phyloP scores from a whole-genome alignment of 371 early-diverging fungal species.

The Zancudomyces culisetae region DNA sequence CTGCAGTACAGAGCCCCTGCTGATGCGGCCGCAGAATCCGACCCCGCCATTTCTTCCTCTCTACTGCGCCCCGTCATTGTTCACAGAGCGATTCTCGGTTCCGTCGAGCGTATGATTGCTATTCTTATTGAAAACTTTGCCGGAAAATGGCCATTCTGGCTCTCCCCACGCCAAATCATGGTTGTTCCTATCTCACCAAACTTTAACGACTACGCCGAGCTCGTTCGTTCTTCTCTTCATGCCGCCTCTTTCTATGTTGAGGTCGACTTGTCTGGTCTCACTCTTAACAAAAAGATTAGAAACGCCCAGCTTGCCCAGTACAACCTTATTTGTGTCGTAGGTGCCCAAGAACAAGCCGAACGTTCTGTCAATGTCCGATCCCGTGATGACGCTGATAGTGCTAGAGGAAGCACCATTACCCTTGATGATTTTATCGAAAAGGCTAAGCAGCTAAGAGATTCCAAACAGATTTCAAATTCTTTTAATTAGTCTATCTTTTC shows the following conservation, averaged over 20 bases:
- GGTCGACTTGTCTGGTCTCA: conserved; percentile 68
- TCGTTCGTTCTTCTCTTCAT: conserved; percentile 34
- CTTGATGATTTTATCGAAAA: background rate
- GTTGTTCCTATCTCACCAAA: conserved; percentile 64
- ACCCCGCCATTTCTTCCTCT: conserved; percentile 7
- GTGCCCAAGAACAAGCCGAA: conserved; percentile 70
- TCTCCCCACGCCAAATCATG: conserved; percentile 87
- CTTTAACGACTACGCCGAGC: conserved; percentile 44
- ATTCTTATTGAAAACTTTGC: conserved; percentile 92
- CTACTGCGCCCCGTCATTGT: conserved; percentile 91
- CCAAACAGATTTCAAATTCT: background rate
- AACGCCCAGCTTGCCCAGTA: conserved; percentile 67
- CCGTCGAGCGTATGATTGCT: conserved; percentile 96
- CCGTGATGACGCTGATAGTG: conserved; percentile 36
- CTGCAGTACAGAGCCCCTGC: conserved; percentile 59
- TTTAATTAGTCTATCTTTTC: background rate
- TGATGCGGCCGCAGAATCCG: conserved; percentile 5
- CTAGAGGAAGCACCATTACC: background rate
- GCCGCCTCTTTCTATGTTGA: conserved; percentile 69
- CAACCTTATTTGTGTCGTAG: conserved; percentile 89
- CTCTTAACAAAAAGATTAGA: conserved; percentile 93
- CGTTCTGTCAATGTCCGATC: conserved; percentile 80
- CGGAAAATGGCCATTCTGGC: conserved; percentile 98
- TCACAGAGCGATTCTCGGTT: conserved; percentile 97
- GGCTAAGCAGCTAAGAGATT: background rate